Evolutionary conservation across 352 stramenopile species (phyloP), one percentile per base, ranked within the genome.

Genomic region (Plasmopara halstedii): DNA sequence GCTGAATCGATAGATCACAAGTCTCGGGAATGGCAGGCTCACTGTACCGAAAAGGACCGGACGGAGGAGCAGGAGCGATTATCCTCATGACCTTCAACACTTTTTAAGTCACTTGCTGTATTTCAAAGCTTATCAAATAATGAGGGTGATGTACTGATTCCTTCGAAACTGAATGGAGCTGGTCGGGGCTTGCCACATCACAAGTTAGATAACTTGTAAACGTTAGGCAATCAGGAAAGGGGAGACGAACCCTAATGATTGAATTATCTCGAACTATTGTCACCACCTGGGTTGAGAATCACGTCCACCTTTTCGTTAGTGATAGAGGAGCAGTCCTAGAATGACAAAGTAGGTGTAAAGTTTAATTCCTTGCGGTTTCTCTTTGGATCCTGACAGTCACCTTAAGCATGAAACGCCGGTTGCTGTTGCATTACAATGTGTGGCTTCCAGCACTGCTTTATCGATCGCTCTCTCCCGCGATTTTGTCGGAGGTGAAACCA

Each of bases 1-100:
- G 37, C 22, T 66, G 56, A 42, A 83, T 72, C 29, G 59, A 53
- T 13, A 62, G 50, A 45, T 85, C 68, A 20, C 72, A 54, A 17
- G 46, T 45, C 50, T 79, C 68, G 3, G 63, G 68, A 23, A 85
- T 50, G 8, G 68, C 65, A 19, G 73, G 81, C 31, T 77, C 70
- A 39, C 70, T 85, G 35, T 65, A 67, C 27, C 73, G 67, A n/a
- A 58, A 51, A 18, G 39, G 40, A 2, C 56, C 26, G 22, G 40
- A 60, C 15, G 51, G 44, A 6, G 57, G 48, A 22, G 42, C 36
- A 17, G 53, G 44, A 25, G 53, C 56, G 34, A 71, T 64, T 22
- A 68, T 39, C 20, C 55, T 44, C 59, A 68, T 67, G 22, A 14
- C 36, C 34, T 19, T 25, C 13, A 34, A 13, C 31, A 35, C 31